Percentiles rank a stretch among this genome's conserved stretches.
phyloP scores from a whole-genome alignment of 2,329 filamentous ascomycete species.

The Teratosphaeria nubilosa region DNA sequence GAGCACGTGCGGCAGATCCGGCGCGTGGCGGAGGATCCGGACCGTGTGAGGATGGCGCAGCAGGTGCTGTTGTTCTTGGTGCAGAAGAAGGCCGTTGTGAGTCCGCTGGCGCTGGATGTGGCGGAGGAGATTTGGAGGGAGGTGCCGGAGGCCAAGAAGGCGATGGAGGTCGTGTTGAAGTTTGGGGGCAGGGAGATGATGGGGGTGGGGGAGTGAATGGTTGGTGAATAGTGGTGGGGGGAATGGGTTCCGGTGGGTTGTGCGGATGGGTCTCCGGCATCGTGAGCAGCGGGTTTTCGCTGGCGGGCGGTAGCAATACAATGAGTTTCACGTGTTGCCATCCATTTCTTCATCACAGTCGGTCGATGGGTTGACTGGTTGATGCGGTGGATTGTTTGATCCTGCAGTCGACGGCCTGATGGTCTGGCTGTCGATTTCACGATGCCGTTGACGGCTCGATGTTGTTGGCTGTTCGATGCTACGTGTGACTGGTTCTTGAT shows the following conservation, averaged over 20 bases:
- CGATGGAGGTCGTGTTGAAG: neutral
- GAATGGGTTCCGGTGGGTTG: no score
- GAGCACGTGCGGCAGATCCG: slow-evolving; percentile 63
- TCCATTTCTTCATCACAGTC: neutral
- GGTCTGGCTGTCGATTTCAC: neutral
- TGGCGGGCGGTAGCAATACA: no score
- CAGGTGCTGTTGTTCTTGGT: slow-evolving; percentile 50
- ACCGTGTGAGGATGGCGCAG: slow-evolving; percentile 49
- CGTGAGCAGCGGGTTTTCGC: no score
- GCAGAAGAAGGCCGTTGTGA: slow-evolving; percentile 49
- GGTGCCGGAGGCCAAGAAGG: slow-evolving; percentile 27
- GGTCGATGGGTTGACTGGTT: neutral
- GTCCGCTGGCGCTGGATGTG: slow-evolving; percentile 47
- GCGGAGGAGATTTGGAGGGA: slow-evolving; percentile 49
- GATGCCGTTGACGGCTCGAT: neutral
- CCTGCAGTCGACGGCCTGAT: neutral
- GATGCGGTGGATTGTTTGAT: neutral
- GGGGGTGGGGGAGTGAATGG: neutral
- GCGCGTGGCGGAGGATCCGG: slow-evolving; percentile 52
- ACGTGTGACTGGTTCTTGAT: neutral
- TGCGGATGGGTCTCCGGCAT: no score
- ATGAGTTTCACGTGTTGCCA: no score
- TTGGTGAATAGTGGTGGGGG: neutral
- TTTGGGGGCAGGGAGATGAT: neutral
- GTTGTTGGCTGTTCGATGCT: neutral